Evolutionary conservation across 1,139 yeast genomes (phyloP).

Genomic region (Saccharomyces pastorianus): DNA sequence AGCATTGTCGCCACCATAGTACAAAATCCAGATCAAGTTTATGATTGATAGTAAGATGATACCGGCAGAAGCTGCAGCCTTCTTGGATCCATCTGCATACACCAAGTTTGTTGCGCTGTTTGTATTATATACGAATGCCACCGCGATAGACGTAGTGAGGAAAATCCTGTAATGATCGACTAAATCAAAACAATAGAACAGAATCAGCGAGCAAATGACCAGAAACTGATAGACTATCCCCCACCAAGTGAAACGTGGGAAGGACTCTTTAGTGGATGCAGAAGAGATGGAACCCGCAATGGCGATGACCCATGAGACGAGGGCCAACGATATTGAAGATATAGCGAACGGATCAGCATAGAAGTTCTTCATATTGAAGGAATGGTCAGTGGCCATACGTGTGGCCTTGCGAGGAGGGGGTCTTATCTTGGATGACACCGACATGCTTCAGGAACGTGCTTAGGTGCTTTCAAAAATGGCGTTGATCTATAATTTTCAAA

Average conservation of each 20-base stretch:
- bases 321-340: conserved; percentile 53
- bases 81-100: conserved; percentile 54
- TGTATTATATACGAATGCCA: conserved; percentile 72
- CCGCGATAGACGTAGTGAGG: conserved; percentile 31
- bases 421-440: neutral
- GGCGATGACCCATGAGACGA: conserved; percentile 74
- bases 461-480: neutral
- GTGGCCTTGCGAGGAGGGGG: neutral
- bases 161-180: conserved; percentile 58
- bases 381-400: neutral
- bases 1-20: conserved; percentile 75
- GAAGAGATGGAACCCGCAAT: conserved; percentile 78
- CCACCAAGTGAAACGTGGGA: conserved; percentile 95
- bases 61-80: conserved; percentile 89
- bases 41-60: conserved; percentile 73
- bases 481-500: neutral
- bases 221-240: conserved; percentile 78
- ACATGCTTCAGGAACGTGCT: neutral
- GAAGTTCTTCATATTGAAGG: conserved; percentile 39
- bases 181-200: conserved; percentile 58
- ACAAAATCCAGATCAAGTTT: conserved; percentile 74
- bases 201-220: conserved; percentile 46
- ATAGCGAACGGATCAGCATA: conserved; percentile 66
- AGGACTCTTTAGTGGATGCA: conserved; percentile 35
- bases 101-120: conserved; percentile 76